Conservation (phyloP, 1,139 yeast species). For the Candida freyschussii region DNA sequence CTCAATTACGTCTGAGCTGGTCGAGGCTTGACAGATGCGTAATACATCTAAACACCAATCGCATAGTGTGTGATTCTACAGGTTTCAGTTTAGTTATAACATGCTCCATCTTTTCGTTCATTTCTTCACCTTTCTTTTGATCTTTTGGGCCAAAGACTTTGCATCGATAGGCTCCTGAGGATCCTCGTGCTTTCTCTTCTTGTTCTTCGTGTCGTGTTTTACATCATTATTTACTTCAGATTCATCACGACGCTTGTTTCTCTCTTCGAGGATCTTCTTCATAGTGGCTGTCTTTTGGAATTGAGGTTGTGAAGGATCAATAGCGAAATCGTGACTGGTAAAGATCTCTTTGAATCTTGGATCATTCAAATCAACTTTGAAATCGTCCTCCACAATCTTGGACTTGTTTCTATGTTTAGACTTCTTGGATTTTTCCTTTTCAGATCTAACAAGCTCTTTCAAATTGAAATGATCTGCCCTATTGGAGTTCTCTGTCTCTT, state of each 20-base stretch:
- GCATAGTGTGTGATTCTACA: too few species aligned
- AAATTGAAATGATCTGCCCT: slow-evolving; percentile 61
- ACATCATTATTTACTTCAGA: slow-evolving; percentile 9
- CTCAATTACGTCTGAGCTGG: too few species aligned
- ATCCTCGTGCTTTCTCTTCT: slow-evolving; percentile 18
- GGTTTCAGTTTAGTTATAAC: too few species aligned
- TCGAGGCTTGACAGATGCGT: too few species aligned
- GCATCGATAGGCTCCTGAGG: slow-evolving; percentile 18
- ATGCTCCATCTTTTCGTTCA: too few species aligned
- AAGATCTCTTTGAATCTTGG: slow-evolving; percentile 85
- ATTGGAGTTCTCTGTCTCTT: slow-evolving; percentile 35
- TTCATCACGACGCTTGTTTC: slow-evolving; percentile 48
- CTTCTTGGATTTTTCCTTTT: slow-evolving; percentile 49
- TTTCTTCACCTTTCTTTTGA: slow-evolving; percentile 33
- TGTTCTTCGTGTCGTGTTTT: slow-evolving; percentile 7
- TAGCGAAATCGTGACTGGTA: slow-evolving; percentile 86
- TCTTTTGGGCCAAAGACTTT: slow-evolving; percentile 34
- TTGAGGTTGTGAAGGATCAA: slow-evolving; percentile 85
- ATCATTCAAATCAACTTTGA: slow-evolving; percentile 67
- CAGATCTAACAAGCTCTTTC: slow-evolving; percentile 73
- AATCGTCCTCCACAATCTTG: slow-evolving; percentile 53
- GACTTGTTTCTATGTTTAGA: slow-evolving; percentile 50
- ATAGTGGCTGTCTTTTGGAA: slow-evolving; percentile 84
- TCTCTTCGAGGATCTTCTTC: slow-evolving; percentile 73
- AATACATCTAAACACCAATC: too few species aligned